A percentile compares a stretch with the other conserved stretches of the same genome.
phyloP scores from a whole-genome alignment of 331 rosid genomes.

The Acacia concinna region DNA sequence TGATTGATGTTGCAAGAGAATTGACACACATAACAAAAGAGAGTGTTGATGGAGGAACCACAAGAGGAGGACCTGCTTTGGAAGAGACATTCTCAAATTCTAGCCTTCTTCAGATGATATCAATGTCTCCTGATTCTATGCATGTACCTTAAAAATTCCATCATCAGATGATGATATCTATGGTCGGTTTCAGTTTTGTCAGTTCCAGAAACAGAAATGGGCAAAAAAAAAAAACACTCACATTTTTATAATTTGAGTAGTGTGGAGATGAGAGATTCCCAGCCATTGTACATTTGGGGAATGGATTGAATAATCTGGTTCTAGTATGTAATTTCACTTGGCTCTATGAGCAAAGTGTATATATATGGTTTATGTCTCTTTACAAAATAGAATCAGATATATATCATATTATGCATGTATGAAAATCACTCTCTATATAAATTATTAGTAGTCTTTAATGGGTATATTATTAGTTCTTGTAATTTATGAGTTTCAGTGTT shows the following conservation, averaged over 20 bases:
- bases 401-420: background rate
- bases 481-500: background rate
- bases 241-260: background rate
- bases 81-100: conserved; percentile 97
- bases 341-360: conserved; percentile 22
- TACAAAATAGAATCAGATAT: conserved; percentile 13
- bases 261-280: conserved; percentile 21
- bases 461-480: background rate
- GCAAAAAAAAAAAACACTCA: background rate
- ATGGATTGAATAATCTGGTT: conserved; percentile 26
- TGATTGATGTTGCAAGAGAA: conserved; percentile 77
- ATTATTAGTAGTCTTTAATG: background rate
- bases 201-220: background rate
- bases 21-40: conserved; percentile 55
- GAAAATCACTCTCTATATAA: background rate
- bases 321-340: conserved; percentile 13
- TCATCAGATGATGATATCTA: background rate
- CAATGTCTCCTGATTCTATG: conserved; percentile 93
- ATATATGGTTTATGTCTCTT: conserved; percentile 9
- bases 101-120: conserved; percentile 96
- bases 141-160: conserved; percentile 52
- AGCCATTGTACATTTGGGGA: conserved; percentile 26
- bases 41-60: conserved; percentile 49
- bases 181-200: conserved; percentile 16
- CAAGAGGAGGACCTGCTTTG: conserved; percentile 55